These are phyloP conservation scores for Verbascum thapsus DNA, from an alignment of 257 asterid genomes.

Conservation along the genomic window DNA sequence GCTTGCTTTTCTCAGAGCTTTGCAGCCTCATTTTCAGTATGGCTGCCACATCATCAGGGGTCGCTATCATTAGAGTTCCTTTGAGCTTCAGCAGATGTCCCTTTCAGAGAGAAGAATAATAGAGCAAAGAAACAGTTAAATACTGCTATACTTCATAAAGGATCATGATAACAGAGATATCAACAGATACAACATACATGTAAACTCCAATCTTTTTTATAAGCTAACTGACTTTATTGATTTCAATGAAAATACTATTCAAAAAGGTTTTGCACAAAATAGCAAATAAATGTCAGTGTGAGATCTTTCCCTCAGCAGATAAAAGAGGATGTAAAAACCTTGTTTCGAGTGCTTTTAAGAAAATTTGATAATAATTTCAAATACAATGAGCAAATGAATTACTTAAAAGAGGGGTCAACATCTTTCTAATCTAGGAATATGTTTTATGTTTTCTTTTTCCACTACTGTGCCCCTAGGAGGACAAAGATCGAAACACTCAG, in stretches of 20 bases:
- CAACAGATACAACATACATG: conserved; percentile 25
- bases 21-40: conserved; percentile 78
- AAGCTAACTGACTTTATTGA: conserved; percentile 11
- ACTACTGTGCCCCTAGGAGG: conserved; percentile 15
- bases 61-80: conserved; percentile 91
- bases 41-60: conserved; percentile 86
- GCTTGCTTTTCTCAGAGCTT: conserved; percentile 85
- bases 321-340: conserved; percentile 9
- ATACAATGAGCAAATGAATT: not conserved
- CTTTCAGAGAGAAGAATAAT: conserved; percentile 41
- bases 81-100: conserved; percentile 94
- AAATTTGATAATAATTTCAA: conserved; percentile 10
- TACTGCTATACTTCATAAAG: conserved; percentile 20
- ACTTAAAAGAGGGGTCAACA: conserved; percentile 18
- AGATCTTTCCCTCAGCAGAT: conserved; percentile 12
- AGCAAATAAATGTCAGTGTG: conserved; percentile 11
- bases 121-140: conserved; percentile 30
- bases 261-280: conserved; percentile 3
- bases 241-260: conserved; percentile 6
- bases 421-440: conserved; percentile 12
- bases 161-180: conserved; percentile 4
- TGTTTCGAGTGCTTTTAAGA: not conserved
- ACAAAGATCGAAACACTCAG: conserved; percentile 17
- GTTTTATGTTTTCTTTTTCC: not conserved
- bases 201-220: not conserved